Evolutionary conservation across 2,329 filamentous ascomycete species (phyloP).

Genomic region (Uncinocarpus reesii): DNA sequence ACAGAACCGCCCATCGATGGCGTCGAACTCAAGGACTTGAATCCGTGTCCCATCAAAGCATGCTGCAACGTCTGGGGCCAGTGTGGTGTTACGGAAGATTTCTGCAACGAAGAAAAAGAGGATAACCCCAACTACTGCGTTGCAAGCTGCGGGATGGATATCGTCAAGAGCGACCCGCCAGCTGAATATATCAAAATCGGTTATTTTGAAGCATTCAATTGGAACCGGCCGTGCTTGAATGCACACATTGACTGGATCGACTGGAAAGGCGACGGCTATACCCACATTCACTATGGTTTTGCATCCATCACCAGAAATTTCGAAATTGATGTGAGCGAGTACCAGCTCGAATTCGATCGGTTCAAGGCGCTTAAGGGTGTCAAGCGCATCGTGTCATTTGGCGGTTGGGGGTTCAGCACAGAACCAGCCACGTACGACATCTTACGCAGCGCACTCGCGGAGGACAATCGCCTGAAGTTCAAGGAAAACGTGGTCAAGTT

Average conservation of each 20-base stretch:
- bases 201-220: conserved; percentile 28
- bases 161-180: conserved; percentile 15
- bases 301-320: conserved; percentile 26
- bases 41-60: conserved; percentile 38
- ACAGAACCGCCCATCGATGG: conserved; percentile 28
- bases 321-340: conserved; percentile 20
- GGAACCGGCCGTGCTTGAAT: conserved; percentile 25
- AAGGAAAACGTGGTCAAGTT: conserved; percentile 31
- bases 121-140: conserved; percentile 33
- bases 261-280: neutral
- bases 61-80: conserved; percentile 33
- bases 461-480: conserved; percentile 32
- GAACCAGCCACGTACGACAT: conserved; percentile 29
- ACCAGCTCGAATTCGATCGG: conserved; percentile 11
- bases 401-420: conserved; percentile 37
- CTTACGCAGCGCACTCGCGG: conserved; percentile 28
- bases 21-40: conserved; percentile 25
- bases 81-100: conserved; percentile 39
- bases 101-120: conserved; percentile 30
- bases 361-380: conserved; percentile 4
- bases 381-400: conserved; percentile 36
- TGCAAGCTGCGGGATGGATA: conserved; percentile 11
- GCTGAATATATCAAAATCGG: conserved; percentile 20
- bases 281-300: conserved; percentile 31
- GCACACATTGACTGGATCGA: conserved; percentile 21